These are phyloP conservation scores for Tuber umbilicatum DNA, from an alignment of 495 filamentous ascomycete species.

Conservation along the genomic window DNA sequence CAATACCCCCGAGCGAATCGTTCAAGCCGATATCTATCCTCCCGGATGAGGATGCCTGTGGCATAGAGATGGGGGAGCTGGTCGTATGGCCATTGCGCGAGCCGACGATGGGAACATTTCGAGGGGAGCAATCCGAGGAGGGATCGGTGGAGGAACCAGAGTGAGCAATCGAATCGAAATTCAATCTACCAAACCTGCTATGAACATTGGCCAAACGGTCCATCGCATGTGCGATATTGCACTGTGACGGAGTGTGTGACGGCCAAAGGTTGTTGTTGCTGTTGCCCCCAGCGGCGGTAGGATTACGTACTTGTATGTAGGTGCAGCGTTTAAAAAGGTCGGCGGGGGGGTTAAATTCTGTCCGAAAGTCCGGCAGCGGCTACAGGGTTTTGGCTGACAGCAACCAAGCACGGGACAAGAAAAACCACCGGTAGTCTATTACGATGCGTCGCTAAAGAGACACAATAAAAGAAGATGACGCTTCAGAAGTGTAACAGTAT, in stretches of 20 bases:
- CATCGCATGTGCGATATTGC: constrained; percentile 36
- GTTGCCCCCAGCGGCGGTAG: not conserved
- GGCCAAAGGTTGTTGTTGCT: constrained; percentile 1
- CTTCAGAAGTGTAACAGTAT: not conserved
- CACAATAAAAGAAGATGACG: not conserved
- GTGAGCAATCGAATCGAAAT: constrained; percentile 26
- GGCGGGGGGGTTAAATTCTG: not conserved
- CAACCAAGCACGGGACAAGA: constrained; percentile 1
- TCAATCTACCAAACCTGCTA: constrained; percentile 30
- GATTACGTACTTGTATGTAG: not conserved
- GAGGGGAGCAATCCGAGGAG: not conserved
- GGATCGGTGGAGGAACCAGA: constrained; percentile 23
- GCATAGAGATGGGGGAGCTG: constrained; percentile 17
- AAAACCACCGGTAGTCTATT: not conserved
- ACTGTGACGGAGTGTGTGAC: constrained; percentile 10
- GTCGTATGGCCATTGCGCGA: constrained; percentile 20
- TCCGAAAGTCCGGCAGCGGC: not conserved
- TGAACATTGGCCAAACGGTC: constrained; percentile 29
- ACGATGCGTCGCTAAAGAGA: not conserved
- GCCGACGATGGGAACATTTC: constrained; percentile 5
- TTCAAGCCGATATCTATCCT: constrained; percentile 21
- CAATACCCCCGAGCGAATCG: constrained; percentile 18
- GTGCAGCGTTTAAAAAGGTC: constrained; percentile 4
- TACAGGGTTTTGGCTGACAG: not conserved
- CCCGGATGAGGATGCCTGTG: constrained; percentile 24